These are phyloP conservation scores for Coleophoma crateriformis DNA, from an alignment of 2,329 filamentous ascomycete species.

Conservation along the genomic window DNA sequence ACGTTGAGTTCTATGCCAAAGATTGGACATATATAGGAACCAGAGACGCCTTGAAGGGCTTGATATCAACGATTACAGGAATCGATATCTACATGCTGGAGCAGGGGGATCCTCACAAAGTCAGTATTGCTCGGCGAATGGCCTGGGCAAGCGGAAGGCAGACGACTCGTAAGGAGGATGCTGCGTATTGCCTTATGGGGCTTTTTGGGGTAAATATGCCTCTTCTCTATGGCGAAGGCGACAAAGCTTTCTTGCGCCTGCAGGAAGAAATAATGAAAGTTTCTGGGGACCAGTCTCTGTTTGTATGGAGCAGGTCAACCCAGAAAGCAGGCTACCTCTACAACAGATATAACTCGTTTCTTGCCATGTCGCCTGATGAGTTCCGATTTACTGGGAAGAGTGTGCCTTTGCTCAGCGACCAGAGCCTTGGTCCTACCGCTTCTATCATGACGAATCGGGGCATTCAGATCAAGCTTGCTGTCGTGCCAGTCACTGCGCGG, in stretches of 20 bases:
- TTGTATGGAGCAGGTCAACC: neutral
- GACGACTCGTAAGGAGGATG: conserved; percentile 32
- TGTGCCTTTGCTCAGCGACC: no score
- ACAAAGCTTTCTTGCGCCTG: conserved; percentile 26
- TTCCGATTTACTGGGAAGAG: no score
- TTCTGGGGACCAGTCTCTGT: conserved; percentile 3
- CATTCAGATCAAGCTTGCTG: no score
- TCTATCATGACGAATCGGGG: no score
- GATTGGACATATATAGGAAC: conserved; percentile 11
- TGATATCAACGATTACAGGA: conserved; percentile 12
- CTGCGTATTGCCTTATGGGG: conserved; percentile 38
- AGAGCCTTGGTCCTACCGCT: no score
- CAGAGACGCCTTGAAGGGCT: conserved; percentile 10
- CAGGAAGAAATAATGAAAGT: conserved; percentile 26
- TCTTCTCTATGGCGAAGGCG: conserved; percentile 34
- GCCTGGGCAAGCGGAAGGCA: conserved; percentile 32
- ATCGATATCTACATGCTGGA: conserved; percentile 10
- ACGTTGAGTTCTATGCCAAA: conserved; percentile 10
- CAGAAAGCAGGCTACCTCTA: no score
- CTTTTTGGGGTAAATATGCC: conserved; percentile 39
- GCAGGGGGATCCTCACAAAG: conserved; percentile 8
- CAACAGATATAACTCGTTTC: no score
- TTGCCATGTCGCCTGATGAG: no score
- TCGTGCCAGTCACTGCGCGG: no score
- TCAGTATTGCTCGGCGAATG: conserved; percentile 19